phyloP scores from a whole-genome alignment of 352 stramenopile species.

The Globisporangium cederbergense region DNA sequence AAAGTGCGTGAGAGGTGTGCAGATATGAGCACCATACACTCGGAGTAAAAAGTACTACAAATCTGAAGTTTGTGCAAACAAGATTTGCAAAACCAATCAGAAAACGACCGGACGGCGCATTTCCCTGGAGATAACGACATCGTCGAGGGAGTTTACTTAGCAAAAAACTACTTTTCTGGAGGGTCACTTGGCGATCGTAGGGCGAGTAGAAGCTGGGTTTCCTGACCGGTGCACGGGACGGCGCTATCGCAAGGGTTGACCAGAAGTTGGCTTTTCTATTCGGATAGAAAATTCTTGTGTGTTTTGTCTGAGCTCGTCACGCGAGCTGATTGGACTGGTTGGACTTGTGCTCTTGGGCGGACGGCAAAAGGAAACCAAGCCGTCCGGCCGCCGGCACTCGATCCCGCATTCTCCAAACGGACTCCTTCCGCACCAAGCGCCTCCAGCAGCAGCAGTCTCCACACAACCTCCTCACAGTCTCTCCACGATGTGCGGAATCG shows the following conservation, averaged over 20 bases:
- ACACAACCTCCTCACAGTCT: background rate
- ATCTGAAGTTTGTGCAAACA: slow-evolving; percentile 19
- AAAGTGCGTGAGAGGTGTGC: too few species aligned
- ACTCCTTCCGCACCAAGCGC: background rate
- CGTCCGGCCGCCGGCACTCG: background rate
- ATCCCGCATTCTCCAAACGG: slow-evolving; percentile 14
- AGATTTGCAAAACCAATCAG: background rate
- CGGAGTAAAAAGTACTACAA: too few species aligned
- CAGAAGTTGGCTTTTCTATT: background rate
- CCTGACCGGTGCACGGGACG: too few species aligned
- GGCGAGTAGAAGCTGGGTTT: too few species aligned
- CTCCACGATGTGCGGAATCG: slow-evolving; percentile 95
- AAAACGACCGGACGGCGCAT: background rate
- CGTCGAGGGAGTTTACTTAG: too few species aligned
- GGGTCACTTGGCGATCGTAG: too few species aligned
- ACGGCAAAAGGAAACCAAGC: background rate
- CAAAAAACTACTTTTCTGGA: too few species aligned
- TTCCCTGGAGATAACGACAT: background rate
- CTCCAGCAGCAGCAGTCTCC: background rate
- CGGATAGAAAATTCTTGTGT: slow-evolving; percentile 43
- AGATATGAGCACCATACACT: too few species aligned
- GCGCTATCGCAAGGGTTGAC: background rate
- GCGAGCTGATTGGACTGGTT: slow-evolving; percentile 9
- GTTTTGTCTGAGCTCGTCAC: slow-evolving; percentile 11
- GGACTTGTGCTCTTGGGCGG: background rate